A percentile compares a stretch with the other conserved stretches of the same genome.
Conservation (phyloP, 805 yeast genomes). For the Schwanniomyces pseudopolymorphus region DNA sequence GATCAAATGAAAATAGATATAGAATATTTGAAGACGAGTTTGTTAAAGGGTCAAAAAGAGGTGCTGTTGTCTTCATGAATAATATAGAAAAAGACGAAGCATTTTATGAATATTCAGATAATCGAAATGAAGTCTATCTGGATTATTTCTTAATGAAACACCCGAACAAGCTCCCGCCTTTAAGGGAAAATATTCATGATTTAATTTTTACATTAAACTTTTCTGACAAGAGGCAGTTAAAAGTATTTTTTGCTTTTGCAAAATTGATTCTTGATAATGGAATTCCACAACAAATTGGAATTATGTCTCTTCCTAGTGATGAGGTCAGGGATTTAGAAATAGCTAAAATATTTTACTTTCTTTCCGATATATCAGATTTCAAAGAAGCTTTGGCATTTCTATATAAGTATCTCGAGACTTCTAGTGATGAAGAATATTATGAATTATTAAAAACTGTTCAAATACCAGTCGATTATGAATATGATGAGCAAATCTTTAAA, state of each 20-base stretch:
- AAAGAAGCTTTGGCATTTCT: slow-evolving; percentile 40
- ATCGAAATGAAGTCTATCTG: slow-evolving; percentile 48
- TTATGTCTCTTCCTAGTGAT: slow-evolving; percentile 58
- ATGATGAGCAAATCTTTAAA: slow-evolving; percentile 15
- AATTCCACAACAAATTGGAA: slow-evolving; percentile 78
- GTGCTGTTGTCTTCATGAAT: slow-evolving; percentile 68
- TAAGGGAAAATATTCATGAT: slow-evolving; percentile 74
- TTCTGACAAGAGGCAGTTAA: slow-evolving; percentile 49
- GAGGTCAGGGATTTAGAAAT: slow-evolving; percentile 26
- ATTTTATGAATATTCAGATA: slow-evolving; percentile 45
- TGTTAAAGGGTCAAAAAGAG: slow-evolving; percentile 15
- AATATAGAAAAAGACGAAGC: slow-evolving; percentile 65
- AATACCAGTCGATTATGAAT: slow-evolving; percentile 15
- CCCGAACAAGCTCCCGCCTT: slow-evolving; percentile 67
- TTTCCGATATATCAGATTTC: slow-evolving; percentile 26
- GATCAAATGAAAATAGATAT: slow-evolving; percentile 35
- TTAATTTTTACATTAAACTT: slow-evolving; percentile 68
- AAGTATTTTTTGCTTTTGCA: slow-evolving; percentile 49
- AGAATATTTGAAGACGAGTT: slow-evolving; percentile 26
- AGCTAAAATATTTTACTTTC: slow-evolving; percentile 33
- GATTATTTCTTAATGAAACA: slow-evolving; percentile 17
- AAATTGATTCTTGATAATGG: slow-evolving; percentile 52
- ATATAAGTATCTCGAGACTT: slow-evolving; percentile 33
- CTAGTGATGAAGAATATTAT: slow-evolving; percentile 21
- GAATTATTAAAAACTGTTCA: slow-evolving; percentile 18